Base-by-base conservation (phyloP, 2,329 filamentous ascomycete genomes). In the Aspergillus caelatus region DNA sequence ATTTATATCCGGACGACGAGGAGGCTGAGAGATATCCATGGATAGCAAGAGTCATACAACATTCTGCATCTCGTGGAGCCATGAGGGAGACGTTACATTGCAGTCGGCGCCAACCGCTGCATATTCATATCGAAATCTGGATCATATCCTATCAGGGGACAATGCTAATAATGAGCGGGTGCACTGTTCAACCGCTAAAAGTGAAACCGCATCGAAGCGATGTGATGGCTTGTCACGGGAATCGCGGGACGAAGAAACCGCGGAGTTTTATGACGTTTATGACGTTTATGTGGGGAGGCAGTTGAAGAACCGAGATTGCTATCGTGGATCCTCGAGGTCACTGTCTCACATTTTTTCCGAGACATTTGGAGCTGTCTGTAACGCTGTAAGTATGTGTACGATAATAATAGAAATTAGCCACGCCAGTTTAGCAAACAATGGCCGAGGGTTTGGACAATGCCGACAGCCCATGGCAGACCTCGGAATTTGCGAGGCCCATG, bases 181-280 rank as follows among this genome's bases (percentile, higher is more conserved):
- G 32, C 21, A 59, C 36, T 16, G 43, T 34, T 53, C 41, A 34
- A 56, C 58, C 61, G 54, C 61, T 60, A 62, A 62, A 62, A 60
- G 56, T 60, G 61, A 60, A 36, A 62, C 61, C 56, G 61, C 61
- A 56, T 56, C 21, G 41, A 30, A 36, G 50, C 61, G 61, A 62
- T 26, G 16, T 34, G 30, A 19, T 30, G 26, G 26, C 14, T 50
- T 50, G 46, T 50, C 30, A 34, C 57, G 57, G 34, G 21, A 21
- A 7, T 36, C 34, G 5, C 34, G 34, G 34, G 34, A 36, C 34
- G 34, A 36, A 36, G 34, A 6, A 36, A 36, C 34, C 34, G 34
- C 5, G 34, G 34, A 16, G 34, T 6, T 36, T 36, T 36, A 54
- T 60, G 58, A 60, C 48, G 16, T 36, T 36, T 36, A 54, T 60